Percentiles rank a stretch among this genome's conserved stretches.
These are phyloP conservation scores for Arbutus unedo DNA, from an alignment of 148 eudicot genomes.

Conservation along the genomic window DNA sequence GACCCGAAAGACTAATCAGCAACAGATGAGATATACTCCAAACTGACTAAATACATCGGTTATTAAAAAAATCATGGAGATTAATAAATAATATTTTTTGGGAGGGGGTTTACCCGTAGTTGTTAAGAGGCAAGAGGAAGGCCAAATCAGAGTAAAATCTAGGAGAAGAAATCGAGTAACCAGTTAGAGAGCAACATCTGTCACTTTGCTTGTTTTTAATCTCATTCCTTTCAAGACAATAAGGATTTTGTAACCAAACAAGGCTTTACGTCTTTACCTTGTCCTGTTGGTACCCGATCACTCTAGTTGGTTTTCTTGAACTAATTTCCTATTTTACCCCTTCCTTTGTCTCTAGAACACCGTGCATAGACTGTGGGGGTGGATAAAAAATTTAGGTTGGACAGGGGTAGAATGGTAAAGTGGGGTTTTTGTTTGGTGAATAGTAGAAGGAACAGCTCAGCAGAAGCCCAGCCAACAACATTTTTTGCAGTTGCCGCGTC, in stretches of 20 bases:
- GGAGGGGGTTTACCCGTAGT: slow-evolving; percentile 23
- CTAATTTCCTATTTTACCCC: slow-evolving; percentile 11
- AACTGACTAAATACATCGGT: no score
- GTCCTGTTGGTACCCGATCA: background rate
- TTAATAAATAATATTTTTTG: background rate
- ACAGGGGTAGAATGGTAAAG: slow-evolving; percentile 6
- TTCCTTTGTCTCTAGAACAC: background rate
- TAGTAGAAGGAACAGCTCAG: slow-evolving; percentile 1
- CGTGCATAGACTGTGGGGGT: background rate
- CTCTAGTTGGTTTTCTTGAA: background rate
- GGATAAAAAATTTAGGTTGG: background rate
- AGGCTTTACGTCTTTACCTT: background rate
- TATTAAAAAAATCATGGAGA: background rate
- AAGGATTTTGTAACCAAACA: slow-evolving; percentile 6
- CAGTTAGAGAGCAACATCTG: slow-evolving; percentile 34
- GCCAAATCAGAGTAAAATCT: slow-evolving; percentile 20
- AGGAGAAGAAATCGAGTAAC: slow-evolving; percentile 19
- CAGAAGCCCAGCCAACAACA: slow-evolving; percentile 26
- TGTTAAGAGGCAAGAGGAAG: slow-evolving; percentile 12
- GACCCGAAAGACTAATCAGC: no score
- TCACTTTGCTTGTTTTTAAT: slow-evolving; percentile 5
- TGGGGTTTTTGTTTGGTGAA: slow-evolving; percentile 8
- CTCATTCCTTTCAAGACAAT: slow-evolving; percentile 32
- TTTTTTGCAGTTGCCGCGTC: slow-evolving; percentile 38
- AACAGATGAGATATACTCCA: no score